Conservation (phyloP, 257 asterid species). For the Handroanthus guayacan region DNA sequence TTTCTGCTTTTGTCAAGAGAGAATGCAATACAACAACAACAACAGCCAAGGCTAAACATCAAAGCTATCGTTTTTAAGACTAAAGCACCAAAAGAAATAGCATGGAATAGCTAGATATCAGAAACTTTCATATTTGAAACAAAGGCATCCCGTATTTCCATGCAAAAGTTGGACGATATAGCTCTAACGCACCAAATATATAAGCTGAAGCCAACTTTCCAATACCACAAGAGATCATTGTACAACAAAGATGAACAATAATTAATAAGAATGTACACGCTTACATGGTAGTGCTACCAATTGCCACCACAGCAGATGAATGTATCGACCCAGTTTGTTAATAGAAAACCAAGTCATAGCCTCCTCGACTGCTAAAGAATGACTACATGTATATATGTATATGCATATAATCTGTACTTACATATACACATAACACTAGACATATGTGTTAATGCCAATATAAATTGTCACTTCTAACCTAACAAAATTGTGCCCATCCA, state of each 20-base stretch:
- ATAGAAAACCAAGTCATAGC: conserved; percentile 33
- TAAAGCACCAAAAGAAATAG: no score
- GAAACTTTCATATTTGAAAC: no score
- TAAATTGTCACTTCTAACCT: conserved; percentile 51
- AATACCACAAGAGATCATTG: not conserved
- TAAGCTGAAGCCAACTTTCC: not conserved
- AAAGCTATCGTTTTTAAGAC: no score
- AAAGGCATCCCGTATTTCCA: no score
- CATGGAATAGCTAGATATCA: no score
- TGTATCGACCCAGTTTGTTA: conserved; percentile 34
- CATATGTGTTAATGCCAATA: conserved; percentile 20
- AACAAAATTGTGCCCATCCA: conserved; percentile 63
- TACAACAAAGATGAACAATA: not conserved
- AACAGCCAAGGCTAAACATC: no score
- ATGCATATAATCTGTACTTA: not conserved
- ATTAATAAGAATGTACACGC: conserved; percentile 38
- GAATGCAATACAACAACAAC: no score
- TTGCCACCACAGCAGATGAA: conserved; percentile 21
- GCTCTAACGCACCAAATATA: no score
- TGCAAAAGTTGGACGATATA: no score
- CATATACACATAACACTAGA: conserved; percentile 28
- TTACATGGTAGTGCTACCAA: conserved; percentile 20
- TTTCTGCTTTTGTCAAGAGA: no score
- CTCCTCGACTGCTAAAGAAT: conserved; percentile 42
- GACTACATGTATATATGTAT: conserved; percentile 28